These are phyloP conservation scores for Camellia japonica DNA, from an alignment of 148 eudicot species.

Conservation along the genomic window DNA sequence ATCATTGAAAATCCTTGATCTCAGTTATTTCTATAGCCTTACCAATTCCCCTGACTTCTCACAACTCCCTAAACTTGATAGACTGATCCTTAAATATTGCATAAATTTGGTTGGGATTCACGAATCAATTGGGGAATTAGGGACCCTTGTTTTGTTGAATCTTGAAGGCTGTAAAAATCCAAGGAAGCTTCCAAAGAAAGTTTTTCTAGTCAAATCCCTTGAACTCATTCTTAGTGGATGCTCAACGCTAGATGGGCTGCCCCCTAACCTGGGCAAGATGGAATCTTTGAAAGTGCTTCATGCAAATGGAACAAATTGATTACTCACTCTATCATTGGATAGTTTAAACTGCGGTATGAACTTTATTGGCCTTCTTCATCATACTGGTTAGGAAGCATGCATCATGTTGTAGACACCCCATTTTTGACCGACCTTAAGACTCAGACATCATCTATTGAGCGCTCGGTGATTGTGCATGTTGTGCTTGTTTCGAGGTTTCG, in stretches of 20 bases:
- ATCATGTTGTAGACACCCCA: no score
- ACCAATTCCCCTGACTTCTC: neutral
- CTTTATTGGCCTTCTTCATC: neutral
- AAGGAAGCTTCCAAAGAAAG: neutral
- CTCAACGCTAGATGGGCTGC: neutral
- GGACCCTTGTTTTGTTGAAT: neutral
- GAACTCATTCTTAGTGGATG: neutral
- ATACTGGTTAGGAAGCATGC: neutral
- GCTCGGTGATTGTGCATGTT: no score
- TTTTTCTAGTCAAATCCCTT: neutral
- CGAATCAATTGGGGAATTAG: neutral
- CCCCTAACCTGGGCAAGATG: neutral
- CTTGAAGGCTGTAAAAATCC: neutral
- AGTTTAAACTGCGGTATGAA: neutral
- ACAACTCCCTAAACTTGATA: slow-evolving; percentile 1
- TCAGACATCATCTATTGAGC: no score
- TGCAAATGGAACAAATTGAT: neutral
- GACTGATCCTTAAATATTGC: neutral
- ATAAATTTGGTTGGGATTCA: no score
- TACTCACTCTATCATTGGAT: neutral
- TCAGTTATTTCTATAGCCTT: slow-evolving; percentile 6
- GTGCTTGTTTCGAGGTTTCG: no score
- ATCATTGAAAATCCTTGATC: slow-evolving; percentile 10
- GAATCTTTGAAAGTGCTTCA: neutral
- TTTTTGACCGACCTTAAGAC: no score